Conservation (phyloP, 1,284 basidiomycete genomes). For the Agroathelia rolfsii region DNA sequence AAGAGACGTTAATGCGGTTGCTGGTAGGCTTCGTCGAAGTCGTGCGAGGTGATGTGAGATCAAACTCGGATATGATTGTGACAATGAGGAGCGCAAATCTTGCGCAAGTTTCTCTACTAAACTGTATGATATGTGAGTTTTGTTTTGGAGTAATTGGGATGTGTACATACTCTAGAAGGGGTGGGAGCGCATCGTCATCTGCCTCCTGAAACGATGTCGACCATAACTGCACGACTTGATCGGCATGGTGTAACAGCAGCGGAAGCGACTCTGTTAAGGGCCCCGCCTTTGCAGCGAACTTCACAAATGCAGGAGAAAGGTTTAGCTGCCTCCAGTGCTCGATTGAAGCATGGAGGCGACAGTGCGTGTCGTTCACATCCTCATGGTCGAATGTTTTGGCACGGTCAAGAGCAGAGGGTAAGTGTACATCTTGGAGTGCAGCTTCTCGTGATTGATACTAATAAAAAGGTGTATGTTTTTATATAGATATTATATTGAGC, state of each 20-base stretch:
- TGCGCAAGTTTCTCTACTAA: conserved; percentile 66
- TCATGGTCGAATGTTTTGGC: conserved; percentile 51
- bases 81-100: conserved; percentile 63
- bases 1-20: conserved; percentile 51
- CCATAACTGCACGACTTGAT: conserved; percentile 57
- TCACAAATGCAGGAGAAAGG: conserved; percentile 66
- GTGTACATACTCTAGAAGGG: conserved; percentile 60
- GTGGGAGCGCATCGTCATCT: conserved; percentile 59
- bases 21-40: conserved; percentile 45
- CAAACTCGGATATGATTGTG: conserved; percentile 46
- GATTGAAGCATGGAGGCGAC: conserved; percentile 62
- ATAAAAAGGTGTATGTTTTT: conserved; percentile 1
- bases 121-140: conserved; percentile 29
- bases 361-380: conserved; percentile 53
- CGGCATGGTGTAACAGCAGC: conserved; percentile 73
- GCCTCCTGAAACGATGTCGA: conserved; percentile 38
- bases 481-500: neutral
- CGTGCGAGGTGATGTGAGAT: conserved; percentile 45
- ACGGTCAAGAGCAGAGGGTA: conserved; percentile 53
- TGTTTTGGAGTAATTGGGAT: conserved; percentile 2
- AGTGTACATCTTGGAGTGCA: conserved; percentile 58
- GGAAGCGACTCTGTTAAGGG: conserved; percentile 70
- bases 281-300: conserved; percentile 52
- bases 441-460: conserved; percentile 69
- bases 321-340: conserved; percentile 73